A percentile compares a stretch with the other conserved stretches of the same genome.
phyloP scores from a whole-genome alignment of 345 rosid genomes.

The Salix koriyanagi region DNA sequence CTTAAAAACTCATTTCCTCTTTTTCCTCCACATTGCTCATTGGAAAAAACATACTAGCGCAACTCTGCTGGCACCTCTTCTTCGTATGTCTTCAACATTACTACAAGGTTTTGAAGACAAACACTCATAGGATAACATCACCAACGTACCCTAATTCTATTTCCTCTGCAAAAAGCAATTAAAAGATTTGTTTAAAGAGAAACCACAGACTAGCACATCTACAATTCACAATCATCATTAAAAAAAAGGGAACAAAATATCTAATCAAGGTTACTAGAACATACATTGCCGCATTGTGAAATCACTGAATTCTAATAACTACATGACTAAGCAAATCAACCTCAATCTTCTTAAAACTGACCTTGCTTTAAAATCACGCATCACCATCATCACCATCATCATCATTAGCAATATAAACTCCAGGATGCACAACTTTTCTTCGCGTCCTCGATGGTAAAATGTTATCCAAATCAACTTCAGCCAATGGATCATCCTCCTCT shows the following conservation, averaged over 20 bases:
- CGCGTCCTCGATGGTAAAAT: constrained; percentile 88
- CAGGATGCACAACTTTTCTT: constrained; percentile 37
- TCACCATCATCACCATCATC: constrained; percentile 24
- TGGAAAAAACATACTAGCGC: neutral
- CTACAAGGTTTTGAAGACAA: neutral
- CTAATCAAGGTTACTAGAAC: neutral
- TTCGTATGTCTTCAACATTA: neutral
- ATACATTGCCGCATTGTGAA: neutral
- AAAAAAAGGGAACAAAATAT: neutral
- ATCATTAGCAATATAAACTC: constrained; percentile 44
- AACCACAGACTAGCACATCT: neutral
- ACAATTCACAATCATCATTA: neutral
- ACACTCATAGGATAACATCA: neutral
- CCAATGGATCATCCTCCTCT: constrained; percentile 87
- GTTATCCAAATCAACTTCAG: constrained; percentile 93
- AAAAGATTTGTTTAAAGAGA: neutral
- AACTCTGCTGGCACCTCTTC: neutral
- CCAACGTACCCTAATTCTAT: neutral
- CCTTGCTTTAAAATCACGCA: constrained; percentile 26
- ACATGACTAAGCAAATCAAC: constrained; percentile 2
- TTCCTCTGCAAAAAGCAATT: neutral
- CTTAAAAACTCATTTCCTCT: neutral
- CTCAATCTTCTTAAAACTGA: constrained; percentile 17
- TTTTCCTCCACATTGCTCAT: neutral
- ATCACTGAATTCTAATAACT: constrained; percentile 1